Evolutionary conservation across 1,284 basidiomycete species (phyloP).

Genomic region (Heterobasidion parviporum): DNA sequence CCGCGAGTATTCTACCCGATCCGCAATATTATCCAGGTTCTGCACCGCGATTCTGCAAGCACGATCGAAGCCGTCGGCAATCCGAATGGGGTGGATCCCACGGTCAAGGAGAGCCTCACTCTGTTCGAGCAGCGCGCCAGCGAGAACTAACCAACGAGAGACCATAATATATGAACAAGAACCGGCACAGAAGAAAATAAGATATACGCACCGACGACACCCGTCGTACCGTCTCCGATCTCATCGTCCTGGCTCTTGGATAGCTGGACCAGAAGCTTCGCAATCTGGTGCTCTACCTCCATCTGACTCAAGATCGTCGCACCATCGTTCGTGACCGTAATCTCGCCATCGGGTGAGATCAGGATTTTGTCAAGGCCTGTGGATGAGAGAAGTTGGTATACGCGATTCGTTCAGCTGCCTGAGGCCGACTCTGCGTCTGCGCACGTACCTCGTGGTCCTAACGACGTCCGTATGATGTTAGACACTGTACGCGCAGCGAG

Average conservation of each 20-base stretch:
- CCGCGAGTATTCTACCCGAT: constrained; percentile 79
- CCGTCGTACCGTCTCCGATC: constrained; percentile 98
- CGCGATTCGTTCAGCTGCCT: background rate
- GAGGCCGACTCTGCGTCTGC: background rate
- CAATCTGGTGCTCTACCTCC: constrained; percentile 99
- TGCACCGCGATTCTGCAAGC: constrained; percentile 87
- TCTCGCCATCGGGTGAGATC: constrained; percentile 97
- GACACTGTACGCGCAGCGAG: constrained; percentile 89
- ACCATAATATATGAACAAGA: background rate
- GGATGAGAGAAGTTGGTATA: background rate
- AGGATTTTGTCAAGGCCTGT: constrained; percentile 97
- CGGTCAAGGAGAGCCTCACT: constrained; percentile 89
- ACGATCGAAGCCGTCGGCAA: constrained; percentile 96
- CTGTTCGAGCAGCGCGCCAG: constrained; percentile 91
- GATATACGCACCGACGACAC: constrained; percentile 82
- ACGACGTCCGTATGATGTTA: constrained; percentile 91
- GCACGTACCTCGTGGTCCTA: constrained; percentile 80
- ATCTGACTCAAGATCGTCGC: constrained; percentile 94
- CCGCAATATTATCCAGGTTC: constrained; percentile 90
- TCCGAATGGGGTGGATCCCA: constrained; percentile 96
- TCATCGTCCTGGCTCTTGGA: constrained; percentile 99
- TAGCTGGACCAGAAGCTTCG: constrained; percentile 93
- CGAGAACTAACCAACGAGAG: constrained; percentile 60
- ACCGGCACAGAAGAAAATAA: background rate
- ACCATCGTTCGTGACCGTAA: constrained; percentile 98